Base-by-base conservation (phyloP, 2,329 filamentous ascomycete species). In the Claviceps maximensis region DNA sequence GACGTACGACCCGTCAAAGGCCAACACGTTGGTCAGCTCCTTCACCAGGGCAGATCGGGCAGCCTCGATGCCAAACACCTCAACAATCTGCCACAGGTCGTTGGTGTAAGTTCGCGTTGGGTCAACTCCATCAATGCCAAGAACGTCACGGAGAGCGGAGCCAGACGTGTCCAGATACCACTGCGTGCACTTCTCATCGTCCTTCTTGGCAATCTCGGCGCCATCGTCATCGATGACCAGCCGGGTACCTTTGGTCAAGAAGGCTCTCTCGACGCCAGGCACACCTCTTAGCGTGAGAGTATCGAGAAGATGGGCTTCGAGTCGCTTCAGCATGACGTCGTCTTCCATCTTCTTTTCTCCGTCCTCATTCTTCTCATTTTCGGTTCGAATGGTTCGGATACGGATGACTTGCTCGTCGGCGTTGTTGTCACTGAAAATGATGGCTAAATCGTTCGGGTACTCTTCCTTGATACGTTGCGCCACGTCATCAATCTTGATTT, bases 1-100 rank as follows among this genome's bases (percentile, higher is more conserved):
- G 78, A 98, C 93, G 68, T 98, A 98, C 15, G 93, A 97, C 79
- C 94, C 94, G 67, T 97, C 93, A 67, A 98, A 98, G 27, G 93
- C 90, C 73, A 99, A 73, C 66, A 99, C 93, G 63, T 89, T 84
- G 31, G 86, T 89, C 75, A 98, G 71, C 67, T 98, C 94, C 56
- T 86, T 84, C 60, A 95, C 82, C 54, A 98, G 76, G 52, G 90
- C 87, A 48, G 86, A 82, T 63, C 93, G 86, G 56, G 89, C 89
- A 59, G 89, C 94, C 67, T 98, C 93, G 58, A 98, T 98, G 66
- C 93, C 93, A 58, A 98, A 93, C 10, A 95, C 89, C 59, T 91
- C 86, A 46, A 96, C 86, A 61, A 95, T 83, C 70, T 98, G 91
- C 68, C 91, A 89, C 67, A 98, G 86, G 63, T 95, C 89, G 73